Percentiles rank a stretch among this genome's conserved stretches.
Conservation (phyloP, 495 filamentous ascomycete genomes). For the Cladorrhinum samala region DNA sequence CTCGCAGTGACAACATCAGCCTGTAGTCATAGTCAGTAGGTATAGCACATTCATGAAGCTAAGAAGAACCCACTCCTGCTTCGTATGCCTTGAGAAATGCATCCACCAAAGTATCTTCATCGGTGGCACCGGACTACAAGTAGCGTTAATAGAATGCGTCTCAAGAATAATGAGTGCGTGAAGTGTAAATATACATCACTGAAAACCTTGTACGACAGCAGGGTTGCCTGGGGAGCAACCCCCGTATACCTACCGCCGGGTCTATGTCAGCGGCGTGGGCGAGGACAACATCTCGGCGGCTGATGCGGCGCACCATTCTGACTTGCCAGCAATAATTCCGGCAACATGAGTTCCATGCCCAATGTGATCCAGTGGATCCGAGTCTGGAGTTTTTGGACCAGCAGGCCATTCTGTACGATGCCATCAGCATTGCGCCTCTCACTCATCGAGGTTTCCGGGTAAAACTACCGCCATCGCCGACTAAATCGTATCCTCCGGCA, state of each 20-base stretch:
- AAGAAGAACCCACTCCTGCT: conserved; percentile 19
- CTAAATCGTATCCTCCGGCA: conserved; percentile 30
- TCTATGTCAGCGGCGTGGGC: conserved; percentile 4
- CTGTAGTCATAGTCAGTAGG: conserved; percentile 6
- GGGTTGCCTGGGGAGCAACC: conserved; percentile 45
- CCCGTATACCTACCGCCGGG: conserved; percentile 32
- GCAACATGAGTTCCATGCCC: conserved; percentile 47
- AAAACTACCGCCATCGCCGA: conserved; percentile 22
- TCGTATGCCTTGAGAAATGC: conserved; percentile 27
- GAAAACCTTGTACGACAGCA: conserved; percentile 44
- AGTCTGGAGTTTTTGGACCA: conserved; percentile 25
- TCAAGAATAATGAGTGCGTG: background rate
- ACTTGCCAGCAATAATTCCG: conserved; percentile 45
- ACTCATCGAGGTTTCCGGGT: background rate
- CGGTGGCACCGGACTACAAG: conserved; percentile 9
- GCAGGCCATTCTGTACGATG: conserved; percentile 20
- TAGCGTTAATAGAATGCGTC: background rate
- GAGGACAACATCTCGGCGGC: too few relatives aligned
- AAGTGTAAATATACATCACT: conserved; percentile 11
- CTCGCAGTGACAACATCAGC: conserved; percentile 31
- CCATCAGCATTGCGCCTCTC: background rate
- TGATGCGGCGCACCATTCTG: conserved; percentile 27
- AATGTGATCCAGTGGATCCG: conserved; percentile 36
- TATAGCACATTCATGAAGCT: background rate
- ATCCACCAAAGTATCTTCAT: conserved; percentile 26